A percentile compares a stretch with the other conserved stretches of the same genome.
Conservation (phyloP, 306 rosid species). For the Lupinus albus region DNA sequence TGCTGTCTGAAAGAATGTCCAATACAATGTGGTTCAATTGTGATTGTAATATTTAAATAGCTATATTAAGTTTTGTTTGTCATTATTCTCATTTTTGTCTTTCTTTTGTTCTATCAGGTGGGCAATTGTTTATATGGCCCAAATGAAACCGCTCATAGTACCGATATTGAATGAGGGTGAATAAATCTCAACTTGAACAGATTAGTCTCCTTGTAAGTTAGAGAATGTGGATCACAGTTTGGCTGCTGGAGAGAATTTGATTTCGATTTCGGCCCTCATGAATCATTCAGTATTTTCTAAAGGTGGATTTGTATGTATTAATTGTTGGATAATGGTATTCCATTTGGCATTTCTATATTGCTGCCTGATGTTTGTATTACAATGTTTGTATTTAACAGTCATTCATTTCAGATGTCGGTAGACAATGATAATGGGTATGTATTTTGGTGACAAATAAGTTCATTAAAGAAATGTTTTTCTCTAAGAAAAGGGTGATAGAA, state of each 20-base stretch:
- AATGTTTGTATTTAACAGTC: constrained; percentile 39
- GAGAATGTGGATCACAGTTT: constrained; percentile 34
- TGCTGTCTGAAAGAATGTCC: constrained; percentile 7
- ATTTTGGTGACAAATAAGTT: constrained; percentile 42
- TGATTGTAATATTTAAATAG: no score
- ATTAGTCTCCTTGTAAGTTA: constrained; percentile 32
- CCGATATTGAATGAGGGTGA: constrained; percentile 77
- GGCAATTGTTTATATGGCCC: constrained; percentile 93
- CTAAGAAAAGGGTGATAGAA: neutral
- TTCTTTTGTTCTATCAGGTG: constrained; percentile 59
- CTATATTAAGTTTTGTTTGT: neutral
- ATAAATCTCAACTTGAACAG: constrained; percentile 40
- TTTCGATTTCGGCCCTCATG: constrained; percentile 43
- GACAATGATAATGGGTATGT: constrained; percentile 32
- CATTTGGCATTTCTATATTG: constrained; percentile 41
- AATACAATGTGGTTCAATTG: neutral
- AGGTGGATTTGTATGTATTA: constrained; percentile 43
- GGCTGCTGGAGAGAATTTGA: constrained; percentile 38
- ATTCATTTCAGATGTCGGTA: constrained; percentile 34
- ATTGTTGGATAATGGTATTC: constrained; percentile 37
- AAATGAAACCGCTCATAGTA: constrained; percentile 90
- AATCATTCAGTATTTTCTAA: constrained; percentile 36
- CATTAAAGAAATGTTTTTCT: neutral
- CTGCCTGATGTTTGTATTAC: constrained; percentile 25
- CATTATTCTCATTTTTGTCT: constrained; percentile 14